Base-by-base conservation (phyloP, 2,329 filamentous ascomycete species). In the Cyanodermella asteris region DNA sequence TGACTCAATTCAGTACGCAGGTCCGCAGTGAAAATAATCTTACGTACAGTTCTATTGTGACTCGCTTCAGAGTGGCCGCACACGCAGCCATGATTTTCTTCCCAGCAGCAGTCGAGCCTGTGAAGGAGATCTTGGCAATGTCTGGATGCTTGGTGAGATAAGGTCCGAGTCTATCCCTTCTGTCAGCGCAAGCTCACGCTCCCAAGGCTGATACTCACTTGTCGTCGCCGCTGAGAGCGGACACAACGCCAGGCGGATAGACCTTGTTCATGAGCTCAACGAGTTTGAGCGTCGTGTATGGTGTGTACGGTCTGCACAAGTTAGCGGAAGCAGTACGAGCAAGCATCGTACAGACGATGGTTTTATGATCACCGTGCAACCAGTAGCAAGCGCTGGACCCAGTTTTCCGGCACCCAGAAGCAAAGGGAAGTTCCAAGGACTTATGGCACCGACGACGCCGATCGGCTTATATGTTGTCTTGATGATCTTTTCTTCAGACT, bases 71-170 rank as follows among this genome's bases (percentile, higher is more conserved):
- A 0, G 62, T 65, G 39, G 56, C 54, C 13, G 59, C 50, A 26
- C 54, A 56, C n/a, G 52, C 56, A 28, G 54, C 55, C 53, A 67
- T 59, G 27, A 72, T 59, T 41, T 56, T 57, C 49, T 69, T 70
- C 7, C 67, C 67, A 0, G 62, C 69, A 0, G 52, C 49, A 5
- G 53, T 62, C 7, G 61, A 68, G 3, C 68, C 66, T 0, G 68
- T 72, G 44, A 73, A 73, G 34, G 52, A 56, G 39, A 73, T 60
- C 51, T 69, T 72, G 28, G 59, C 53, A 28, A 72, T 56, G 12
- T 53, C 60, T 0, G 63, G 61, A 36, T 72, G 66, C n/a, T 40
- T 42, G 0, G 63, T 68, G 25, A 72, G 41, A 53, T 53, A 55
- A 1, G 60, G 62, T 4, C 68, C 68, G 5, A 73, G 55, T 20